Evolutionary conservation across 768 basidiomycete species (phyloP).

Genomic region (Antrodiella citrinella): DNA sequence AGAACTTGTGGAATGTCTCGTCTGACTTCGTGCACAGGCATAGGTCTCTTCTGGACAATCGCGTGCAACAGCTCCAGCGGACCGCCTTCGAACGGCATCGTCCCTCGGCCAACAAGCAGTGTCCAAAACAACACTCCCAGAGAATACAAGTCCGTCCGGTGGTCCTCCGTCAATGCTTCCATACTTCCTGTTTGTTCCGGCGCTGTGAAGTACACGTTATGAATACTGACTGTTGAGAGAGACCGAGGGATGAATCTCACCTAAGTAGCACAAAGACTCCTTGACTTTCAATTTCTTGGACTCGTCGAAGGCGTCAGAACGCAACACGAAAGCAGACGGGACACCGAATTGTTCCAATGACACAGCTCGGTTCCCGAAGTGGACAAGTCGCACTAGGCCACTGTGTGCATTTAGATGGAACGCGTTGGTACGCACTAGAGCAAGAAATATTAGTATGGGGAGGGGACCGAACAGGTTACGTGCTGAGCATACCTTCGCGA

Average conservation of each 20-base stretch:
- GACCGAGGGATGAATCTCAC: constrained; percentile 4
- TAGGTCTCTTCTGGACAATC: constrained; percentile 64
- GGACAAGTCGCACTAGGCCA: constrained; percentile 60
- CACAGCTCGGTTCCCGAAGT: constrained; percentile 68
- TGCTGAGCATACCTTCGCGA: constrained; percentile 57
- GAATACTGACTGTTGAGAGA: background rate
- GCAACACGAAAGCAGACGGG: constrained; percentile 60
- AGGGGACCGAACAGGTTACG: background rate
- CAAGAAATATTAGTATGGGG: background rate
- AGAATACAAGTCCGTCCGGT: constrained; percentile 68
- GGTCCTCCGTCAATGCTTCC: constrained; percentile 64
- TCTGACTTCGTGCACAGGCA: constrained; percentile 69
- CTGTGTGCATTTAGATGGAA: constrained; percentile 68
- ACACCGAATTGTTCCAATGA: constrained; percentile 67
- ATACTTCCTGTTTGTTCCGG: constrained; percentile 73
- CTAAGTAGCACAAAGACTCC: constrained; percentile 64
- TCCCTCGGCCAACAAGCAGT: constrained; percentile 56
- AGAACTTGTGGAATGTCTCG: constrained; percentile 67
- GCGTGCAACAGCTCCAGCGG: constrained; percentile 57
- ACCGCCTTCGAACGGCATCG: constrained; percentile 30
- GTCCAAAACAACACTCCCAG: constrained; percentile 72
- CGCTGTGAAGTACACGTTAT: constrained; percentile 22
- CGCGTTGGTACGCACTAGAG: constrained; percentile 61
- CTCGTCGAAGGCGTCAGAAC: constrained; percentile 42
- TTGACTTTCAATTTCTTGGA: constrained; percentile 61